Conservation (phyloP, 208 protist species). For the Crithidia expoeki region DNA sequence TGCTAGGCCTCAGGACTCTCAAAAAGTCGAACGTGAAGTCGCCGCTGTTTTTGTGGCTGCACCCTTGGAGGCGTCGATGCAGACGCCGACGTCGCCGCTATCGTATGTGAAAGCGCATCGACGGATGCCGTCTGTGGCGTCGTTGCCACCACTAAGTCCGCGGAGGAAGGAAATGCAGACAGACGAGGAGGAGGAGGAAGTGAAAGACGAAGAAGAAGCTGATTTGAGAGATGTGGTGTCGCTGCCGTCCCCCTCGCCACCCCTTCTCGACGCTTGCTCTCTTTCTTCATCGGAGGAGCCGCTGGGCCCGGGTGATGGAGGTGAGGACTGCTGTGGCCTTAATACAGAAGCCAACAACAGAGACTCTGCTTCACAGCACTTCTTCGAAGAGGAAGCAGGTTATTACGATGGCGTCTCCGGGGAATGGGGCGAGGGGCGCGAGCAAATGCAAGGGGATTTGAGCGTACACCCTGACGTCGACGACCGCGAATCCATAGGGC, state of each 20-base stretch:
- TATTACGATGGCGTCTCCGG: no score
- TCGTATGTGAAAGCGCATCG: background rate
- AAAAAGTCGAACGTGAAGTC: background rate
- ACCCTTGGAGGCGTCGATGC: background rate
- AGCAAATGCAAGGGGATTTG: no score
- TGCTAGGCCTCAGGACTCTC: no score
- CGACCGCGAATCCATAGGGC: no score
- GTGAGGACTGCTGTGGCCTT: background rate
- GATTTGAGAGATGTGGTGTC: background rate
- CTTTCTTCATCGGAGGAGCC: background rate
- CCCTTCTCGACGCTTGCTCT: background rate
- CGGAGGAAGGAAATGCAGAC: background rate
- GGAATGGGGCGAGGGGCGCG: no score
- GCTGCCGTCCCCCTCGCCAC: background rate
- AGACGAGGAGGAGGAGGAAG: background rate
- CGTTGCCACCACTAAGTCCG: constrained; percentile 12
- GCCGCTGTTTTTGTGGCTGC: background rate
- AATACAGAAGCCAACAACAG: background rate
- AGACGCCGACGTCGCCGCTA: background rate
- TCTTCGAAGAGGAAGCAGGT: no score
- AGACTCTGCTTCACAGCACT: background rate
- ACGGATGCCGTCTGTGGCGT: constrained; percentile 2
- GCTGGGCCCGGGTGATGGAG: background rate
- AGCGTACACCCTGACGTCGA: no score
- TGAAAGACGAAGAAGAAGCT: background rate